Base-by-base conservation (phyloP, 2,329 filamentous ascomycete genomes). In the Ophiocordyceps australis region DNA sequence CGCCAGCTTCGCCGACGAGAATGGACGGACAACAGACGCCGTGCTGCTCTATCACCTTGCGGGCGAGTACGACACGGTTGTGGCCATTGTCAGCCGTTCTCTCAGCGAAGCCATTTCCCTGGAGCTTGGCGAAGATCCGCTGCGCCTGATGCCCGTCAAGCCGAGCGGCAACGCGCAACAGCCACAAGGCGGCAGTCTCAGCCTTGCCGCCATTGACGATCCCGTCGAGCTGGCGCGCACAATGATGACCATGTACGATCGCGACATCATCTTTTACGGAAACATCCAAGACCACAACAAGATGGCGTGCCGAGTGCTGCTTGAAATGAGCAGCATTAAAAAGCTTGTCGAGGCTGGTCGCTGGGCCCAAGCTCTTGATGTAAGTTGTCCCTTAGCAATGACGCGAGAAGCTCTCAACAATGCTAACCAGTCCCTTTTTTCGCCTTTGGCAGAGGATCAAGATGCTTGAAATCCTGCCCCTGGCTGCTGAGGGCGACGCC, bases 31-130 rank as follows among this genome's bases (percentile, higher is more conserved):
- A 2, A 91, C 86, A 1, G 89, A 98, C 50, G 85, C 91, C 3
- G 86, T 95, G 10, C 63, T 98, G 26, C 62, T 98, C 26, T 95
- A 92, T 49, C 86, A 98, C 48, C 62, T 98, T 22, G 86, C 89
- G 0, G 81, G 82, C 41, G 85, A 98, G 47, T 95, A 92, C 46
- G 83, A 98, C 47, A 83, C 74, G 28, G 91, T 95, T n/a, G 72
- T 94, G 22, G 60, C 68, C 15, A 86, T 95, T 36, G 70, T 95
- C 42, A 93, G 85, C 50, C 76, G 83, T 20, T 77, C 85, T 4
- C 62, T 98, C 19, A 91, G 85, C 29, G 83, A 95, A 49, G 80
- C 82, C 23, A 73, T 95, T 31, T 76, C 81, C 9, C 65, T 86
- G 9, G 83, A 92, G 40, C 66, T 93, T 38, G 83, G 82, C 27